Percentiles rank a stretch among this genome's conserved stretches.
Conservation (phyloP, 2,329 filamentous ascomycete genomes). For the Pseudocercospora vitis region DNA sequence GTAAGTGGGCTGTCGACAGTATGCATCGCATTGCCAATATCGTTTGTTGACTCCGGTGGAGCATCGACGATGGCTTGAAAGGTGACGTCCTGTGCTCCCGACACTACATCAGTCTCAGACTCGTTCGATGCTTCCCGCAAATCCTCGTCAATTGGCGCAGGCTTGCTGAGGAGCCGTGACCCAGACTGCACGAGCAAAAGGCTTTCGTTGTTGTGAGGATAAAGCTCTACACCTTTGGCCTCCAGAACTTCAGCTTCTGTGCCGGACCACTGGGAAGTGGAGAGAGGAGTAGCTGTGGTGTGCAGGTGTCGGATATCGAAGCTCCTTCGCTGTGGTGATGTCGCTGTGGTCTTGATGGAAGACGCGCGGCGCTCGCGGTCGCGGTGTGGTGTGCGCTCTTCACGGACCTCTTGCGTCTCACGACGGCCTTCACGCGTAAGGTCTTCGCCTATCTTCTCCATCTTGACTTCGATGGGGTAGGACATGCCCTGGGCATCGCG, state of each 20-base stretch:
- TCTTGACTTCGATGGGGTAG: conserved; percentile 8
- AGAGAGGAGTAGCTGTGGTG: conserved; percentile 30
- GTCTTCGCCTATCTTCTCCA: conserved; percentile 14
- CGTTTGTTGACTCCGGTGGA: conserved; percentile 6
- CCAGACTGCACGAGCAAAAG: conserved; percentile 62
- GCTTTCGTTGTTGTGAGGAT: conserved; percentile 63
- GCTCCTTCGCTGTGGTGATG: conserved; percentile 28
- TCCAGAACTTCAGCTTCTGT: conserved; percentile 56
- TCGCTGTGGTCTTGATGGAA: conserved; percentile 15
- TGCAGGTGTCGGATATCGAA: conserved; percentile 28
- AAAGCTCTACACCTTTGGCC: conserved; percentile 61
- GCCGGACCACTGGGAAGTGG: conserved; percentile 31
- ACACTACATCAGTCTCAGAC: conserved; percentile 9
- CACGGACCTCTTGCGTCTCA: neutral
- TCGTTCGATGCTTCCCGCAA: conserved; percentile 4
- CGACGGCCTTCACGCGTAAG: conserved; percentile 6
- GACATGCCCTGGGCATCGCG: conserved; percentile 18
- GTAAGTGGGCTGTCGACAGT: conserved; percentile 57
- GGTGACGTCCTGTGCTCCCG: conserved; percentile 11
- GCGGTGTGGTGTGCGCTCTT: conserved; percentile 6
- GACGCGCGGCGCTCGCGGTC: conserved; percentile 22
- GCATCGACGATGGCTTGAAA: conserved; percentile 25
- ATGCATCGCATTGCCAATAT: conserved; percentile 19
- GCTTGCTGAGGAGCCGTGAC: conserved; percentile 3
- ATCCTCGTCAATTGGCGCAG: neutral